These are phyloP conservation scores for Lichtheimia hyalospora DNA, from an alignment of 371 early-diverging fungal species.

Conservation along the genomic window DNA sequence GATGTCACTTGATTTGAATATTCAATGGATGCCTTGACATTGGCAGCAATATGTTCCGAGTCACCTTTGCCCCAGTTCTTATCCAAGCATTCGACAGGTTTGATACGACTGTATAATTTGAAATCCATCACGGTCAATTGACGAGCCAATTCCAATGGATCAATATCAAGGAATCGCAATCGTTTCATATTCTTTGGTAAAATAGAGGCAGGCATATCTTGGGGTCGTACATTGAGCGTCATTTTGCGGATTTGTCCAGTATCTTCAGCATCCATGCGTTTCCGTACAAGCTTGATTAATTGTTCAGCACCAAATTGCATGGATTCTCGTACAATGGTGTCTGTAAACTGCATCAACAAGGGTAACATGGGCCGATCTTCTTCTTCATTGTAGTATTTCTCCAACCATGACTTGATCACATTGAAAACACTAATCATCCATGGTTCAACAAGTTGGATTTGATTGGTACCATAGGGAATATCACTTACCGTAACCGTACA, in stretches of 20 bases:
- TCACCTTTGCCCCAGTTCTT: conserved; percentile 78
- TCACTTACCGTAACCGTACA: conserved; percentile 68
- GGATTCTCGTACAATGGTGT: conserved; percentile 68
- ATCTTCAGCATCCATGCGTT: conserved; percentile 65
- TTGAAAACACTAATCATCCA: conserved; percentile 70
- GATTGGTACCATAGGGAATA: neutral
- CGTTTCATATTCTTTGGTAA: conserved; percentile 69
- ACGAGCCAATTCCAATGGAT: conserved; percentile 83
- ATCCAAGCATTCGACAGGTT: conserved; percentile 74
- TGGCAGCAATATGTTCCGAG: conserved; percentile 54
- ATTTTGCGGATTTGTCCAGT: conserved; percentile 63
- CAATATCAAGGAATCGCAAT: conserved; percentile 67
- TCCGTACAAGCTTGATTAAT: conserved; percentile 70
- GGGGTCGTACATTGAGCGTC: conserved; percentile 64
- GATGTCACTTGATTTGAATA: conserved; percentile 77
- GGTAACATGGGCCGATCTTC: conserved; percentile 66
- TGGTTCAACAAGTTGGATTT: no score
- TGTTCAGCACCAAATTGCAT: conserved; percentile 76
- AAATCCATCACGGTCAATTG: conserved; percentile 84
- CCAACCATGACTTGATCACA: conserved; percentile 91
- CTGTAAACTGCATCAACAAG: conserved; percentile 72
- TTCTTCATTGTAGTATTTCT: conserved; percentile 81
- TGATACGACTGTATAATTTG: conserved; percentile 65
- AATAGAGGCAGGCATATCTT: conserved; percentile 69
- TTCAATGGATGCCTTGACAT: conserved; percentile 66